These are phyloP conservation scores for Linnemannia elongata DNA, from an alignment of 192 early-diverging fungal genomes.

Conservation along the genomic window DNA sequence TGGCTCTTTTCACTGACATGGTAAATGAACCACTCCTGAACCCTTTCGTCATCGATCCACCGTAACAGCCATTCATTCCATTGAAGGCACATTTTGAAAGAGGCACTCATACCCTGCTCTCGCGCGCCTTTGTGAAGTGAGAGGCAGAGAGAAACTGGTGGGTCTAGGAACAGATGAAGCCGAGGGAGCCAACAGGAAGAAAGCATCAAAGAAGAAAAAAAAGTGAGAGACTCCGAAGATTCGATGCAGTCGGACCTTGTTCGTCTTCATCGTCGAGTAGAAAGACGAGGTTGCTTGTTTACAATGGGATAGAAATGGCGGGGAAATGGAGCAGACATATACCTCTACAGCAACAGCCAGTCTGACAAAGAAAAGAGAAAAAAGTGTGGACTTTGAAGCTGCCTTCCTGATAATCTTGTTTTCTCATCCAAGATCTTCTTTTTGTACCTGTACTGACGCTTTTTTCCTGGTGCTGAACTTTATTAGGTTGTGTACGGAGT, in stretches of 20 bases:
- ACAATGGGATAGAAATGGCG: not conserved
- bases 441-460: conserved; percentile 37
- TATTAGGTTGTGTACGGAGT: conserved; percentile 76
- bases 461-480: not conserved
- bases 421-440: conserved; percentile 7
- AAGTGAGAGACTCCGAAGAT: not conserved
- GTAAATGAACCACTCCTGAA: not conserved
- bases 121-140: no score
- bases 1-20: conserved; percentile 76
- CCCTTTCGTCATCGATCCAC: not conserved
- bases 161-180: not conserved
- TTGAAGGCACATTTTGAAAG: not conserved
- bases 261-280: not conserved
- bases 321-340: not conserved
- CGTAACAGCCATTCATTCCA: not conserved
- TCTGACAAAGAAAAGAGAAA: not conserved
- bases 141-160: no score
- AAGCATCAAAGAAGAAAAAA: not conserved
- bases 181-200: not conserved
- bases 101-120: not conserved
- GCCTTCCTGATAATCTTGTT: conserved; percentile 15
- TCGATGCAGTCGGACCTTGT: not conserved
- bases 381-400: not conserved
- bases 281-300: not conserved
- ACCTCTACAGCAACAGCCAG: not conserved